Evolutionary conservation across 306 rosid genomes (phyloP), one percentile per base, ranked within the genome.

Genomic region (Vigna angularis): DNA sequence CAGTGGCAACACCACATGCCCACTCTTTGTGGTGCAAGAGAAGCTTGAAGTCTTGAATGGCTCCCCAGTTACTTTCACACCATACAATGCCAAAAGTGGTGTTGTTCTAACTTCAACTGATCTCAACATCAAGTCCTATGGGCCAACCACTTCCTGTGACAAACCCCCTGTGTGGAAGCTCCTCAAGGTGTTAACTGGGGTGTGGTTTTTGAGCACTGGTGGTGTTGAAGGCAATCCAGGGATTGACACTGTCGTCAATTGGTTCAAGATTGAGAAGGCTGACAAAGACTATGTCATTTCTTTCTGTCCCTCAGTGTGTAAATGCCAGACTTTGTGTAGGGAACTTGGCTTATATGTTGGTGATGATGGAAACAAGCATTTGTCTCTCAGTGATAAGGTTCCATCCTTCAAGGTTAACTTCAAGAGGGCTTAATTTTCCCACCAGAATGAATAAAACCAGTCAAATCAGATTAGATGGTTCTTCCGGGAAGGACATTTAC

Each of bases 201-300:
- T 78, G 51, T 75, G 89, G 90, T 86, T 82, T 32, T 64, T 90
- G 69, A 81, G 82, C 24, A 73, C 74, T 7, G 87, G 83, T 1
- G 89, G 91, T 5, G 83, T 82, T 59, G 85, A 80, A 18, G 94
- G 91, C 20, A 84, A 84, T 56, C 88, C 90, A 0, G 88, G 91
- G 50, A 3, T 17, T 38, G 4, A 47, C n/a, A 90, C 90, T 0
- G 44, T 68, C n/a, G 26, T 64, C 57, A 86, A 88, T 28, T 90
- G 91, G 94, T 88, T 86, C 73, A 90, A 90, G 89, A 90, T 88
- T 56, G 91, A 87, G 85, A 90, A 88, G 72, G 70, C 34, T 10
- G 85, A 18, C 2, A 55, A 66, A 0, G 87, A 85, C 48, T 92
- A 87, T 77, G 83, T 81, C 42, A 70, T 90, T 14, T 76, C 79